Percentiles rank a stretch among this genome's conserved stretches.
Evolutionary conservation across 345 rosid species (phyloP).

Genomic region (Rhodamnia argentea): DNA sequence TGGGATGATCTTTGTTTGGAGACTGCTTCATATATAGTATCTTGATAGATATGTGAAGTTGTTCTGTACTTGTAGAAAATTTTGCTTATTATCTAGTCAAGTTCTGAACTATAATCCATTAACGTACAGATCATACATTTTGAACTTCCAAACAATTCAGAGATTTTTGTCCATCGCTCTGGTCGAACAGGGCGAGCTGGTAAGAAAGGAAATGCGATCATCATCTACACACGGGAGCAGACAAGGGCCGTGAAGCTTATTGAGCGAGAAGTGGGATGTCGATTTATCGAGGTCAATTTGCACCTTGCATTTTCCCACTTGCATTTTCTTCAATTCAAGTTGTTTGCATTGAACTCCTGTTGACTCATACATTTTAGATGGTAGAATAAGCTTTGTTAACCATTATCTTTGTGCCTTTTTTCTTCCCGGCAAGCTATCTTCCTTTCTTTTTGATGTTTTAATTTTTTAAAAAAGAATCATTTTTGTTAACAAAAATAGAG

Average conservation of each 20-base stretch:
- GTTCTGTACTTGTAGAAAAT: not conserved
- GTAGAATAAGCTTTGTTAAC: not conserved
- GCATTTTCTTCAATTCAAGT: not conserved
- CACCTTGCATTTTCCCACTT: not conserved
- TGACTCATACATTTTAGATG: not conserved
- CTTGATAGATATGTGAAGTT: not conserved
- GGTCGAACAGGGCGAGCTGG: slow-evolving; percentile 99
- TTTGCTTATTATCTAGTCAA: not conserved
- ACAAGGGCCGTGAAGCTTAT: slow-evolving; percentile 47
- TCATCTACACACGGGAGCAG: slow-evolving; percentile 65
- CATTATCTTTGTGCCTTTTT: not conserved
- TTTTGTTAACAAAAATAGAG: not conserved
- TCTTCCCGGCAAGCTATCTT: not conserved
- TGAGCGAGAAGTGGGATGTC: slow-evolving; percentile 92
- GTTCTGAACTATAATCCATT: not conserved
- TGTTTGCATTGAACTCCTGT: not conserved
- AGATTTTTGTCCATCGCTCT: slow-evolving; percentile 95
- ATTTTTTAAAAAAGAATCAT: not conserved
- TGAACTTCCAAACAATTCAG: slow-evolving; percentile 82
- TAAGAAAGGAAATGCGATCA: slow-evolving; percentile 87
- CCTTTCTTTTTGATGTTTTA: not conserved
- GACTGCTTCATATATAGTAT: not conserved
- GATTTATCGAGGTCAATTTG: slow-evolving; percentile 59
- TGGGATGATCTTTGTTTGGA: not conserved
- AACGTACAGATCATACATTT: slow-evolving; percentile 62